Conservation (phyloP, 2,329 filamentous ascomycete species). For the Erysiphe pisi region DNA sequence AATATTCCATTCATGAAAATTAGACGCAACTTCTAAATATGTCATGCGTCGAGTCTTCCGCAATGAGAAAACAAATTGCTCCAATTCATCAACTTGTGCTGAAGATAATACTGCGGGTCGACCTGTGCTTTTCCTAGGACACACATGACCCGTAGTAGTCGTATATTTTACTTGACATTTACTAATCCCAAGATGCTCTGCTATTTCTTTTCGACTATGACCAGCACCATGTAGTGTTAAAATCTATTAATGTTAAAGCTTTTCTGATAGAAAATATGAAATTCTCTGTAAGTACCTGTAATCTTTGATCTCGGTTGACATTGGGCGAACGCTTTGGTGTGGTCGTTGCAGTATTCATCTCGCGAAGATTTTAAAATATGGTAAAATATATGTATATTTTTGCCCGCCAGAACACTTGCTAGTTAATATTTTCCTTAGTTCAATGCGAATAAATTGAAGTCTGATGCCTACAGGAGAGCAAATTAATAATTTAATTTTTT, state of each 20-base stretch:
- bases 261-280: background rate
- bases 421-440: too few species aligned
- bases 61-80: background rate
- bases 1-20: background rate
- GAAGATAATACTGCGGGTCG: background rate
- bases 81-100: background rate
- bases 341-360: background rate
- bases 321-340: background rate
- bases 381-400: too few species aligned
- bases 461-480: too few species aligned
- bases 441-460: too few species aligned
- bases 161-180: conserved; percentile 14
- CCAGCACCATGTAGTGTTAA: conserved; percentile 2
- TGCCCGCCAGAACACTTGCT: too few species aligned
- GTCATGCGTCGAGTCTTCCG: background rate
- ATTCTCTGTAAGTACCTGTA: background rate
- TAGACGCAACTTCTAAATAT: background rate
- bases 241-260: background rate
- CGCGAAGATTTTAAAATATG: background rate
- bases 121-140: conserved; percentile 1
- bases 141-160: background rate
- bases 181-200: background rate
- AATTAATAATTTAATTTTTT: too few species aligned
- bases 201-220: conserved; percentile 24
- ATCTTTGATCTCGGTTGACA: background rate